A percentile compares a stretch with the other conserved stretches of the same genome.
These are phyloP conservation scores for Gymnopilus dilepis DNA, from an alignment of 768 basidiomycete species.

Conservation along the genomic window DNA sequence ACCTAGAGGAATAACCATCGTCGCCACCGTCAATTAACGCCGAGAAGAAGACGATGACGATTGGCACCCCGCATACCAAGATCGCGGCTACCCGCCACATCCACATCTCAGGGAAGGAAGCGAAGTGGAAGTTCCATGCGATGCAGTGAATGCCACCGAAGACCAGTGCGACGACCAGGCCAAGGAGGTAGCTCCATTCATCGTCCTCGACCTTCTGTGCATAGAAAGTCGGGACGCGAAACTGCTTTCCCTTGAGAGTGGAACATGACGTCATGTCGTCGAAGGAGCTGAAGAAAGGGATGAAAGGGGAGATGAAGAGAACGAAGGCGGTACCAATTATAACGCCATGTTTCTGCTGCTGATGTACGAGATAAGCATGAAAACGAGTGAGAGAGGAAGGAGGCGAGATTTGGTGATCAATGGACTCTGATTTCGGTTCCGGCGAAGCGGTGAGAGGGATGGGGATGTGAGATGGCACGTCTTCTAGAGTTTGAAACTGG, in stretches of 20 bases:
- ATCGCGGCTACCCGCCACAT: conserved; percentile 15
- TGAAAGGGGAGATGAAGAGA: neutral
- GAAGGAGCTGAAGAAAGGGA: conserved; percentile 4
- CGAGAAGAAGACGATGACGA: neutral
- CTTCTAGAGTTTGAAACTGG: too few relatives aligned
- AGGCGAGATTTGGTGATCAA: too few relatives aligned
- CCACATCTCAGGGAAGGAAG: conserved; percentile 10
- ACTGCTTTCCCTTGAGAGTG: neutral
- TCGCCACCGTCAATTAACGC: too few relatives aligned
- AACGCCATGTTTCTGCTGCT: neutral
- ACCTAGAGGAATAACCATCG: too few relatives aligned
- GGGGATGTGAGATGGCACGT: too few relatives aligned
- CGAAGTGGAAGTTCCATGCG: conserved; percentile 21
- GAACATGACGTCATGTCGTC: neutral
- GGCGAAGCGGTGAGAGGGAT: too few relatives aligned
- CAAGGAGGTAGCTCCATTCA: neutral
- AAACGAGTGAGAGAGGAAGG: neutral
- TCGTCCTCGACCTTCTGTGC: neutral
- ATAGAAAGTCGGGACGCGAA: conserved; percentile 8
- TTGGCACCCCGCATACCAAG: neutral
- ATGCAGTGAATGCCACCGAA: conserved; percentile 27
- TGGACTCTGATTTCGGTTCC: too few relatives aligned
- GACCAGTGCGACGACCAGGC: conserved; percentile 10
- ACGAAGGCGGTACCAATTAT: neutral
- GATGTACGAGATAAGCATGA: neutral